These are phyloP conservation scores for Pleochaeta shiraiana DNA, from an alignment of 2,329 filamentous ascomycete genomes.

Conservation along the genomic window DNA sequence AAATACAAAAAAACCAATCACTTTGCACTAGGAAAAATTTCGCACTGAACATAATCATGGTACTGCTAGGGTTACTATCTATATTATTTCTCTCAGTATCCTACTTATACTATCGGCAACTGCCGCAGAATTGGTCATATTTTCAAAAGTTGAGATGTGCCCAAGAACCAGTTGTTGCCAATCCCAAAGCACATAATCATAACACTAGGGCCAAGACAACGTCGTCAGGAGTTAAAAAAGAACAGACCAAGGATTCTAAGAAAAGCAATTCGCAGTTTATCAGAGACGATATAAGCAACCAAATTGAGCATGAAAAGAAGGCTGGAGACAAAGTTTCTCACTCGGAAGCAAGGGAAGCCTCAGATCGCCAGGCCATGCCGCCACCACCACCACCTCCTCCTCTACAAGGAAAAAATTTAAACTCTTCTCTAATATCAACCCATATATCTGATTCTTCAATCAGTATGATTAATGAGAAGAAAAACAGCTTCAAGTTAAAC, in stretches of 20 bases:
- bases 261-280: neutral
- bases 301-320: neutral
- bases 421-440: conserved; percentile 8
- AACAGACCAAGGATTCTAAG: neutral
- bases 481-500: too few relatives aligned
- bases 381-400: conserved; percentile 20
- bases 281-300: conserved; percentile 4
- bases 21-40: too few relatives aligned
- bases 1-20: too few relatives aligned
- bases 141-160: too few relatives aligned
- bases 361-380: conserved; percentile 21
- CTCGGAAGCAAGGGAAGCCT: conserved; percentile 4
- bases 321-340: conserved; percentile 5
- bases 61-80: conserved; percentile 35
- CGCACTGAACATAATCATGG: conserved; percentile 28
- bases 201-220: too few relatives aligned
- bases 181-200: too few relatives aligned
- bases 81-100: conserved; percentile 38
- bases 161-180: too few relatives aligned
- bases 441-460: neutral
- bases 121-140: conserved; percentile 21
- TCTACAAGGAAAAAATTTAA: conserved; percentile 13
- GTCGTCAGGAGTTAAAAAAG: neutral
- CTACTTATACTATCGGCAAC: conserved; percentile 31
- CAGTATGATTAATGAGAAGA: too few relatives aligned